These are phyloP conservation scores for Paspalum vaginatum DNA, from an alignment of 176 grass and related monocot genomes.

Conservation along the genomic window DNA sequence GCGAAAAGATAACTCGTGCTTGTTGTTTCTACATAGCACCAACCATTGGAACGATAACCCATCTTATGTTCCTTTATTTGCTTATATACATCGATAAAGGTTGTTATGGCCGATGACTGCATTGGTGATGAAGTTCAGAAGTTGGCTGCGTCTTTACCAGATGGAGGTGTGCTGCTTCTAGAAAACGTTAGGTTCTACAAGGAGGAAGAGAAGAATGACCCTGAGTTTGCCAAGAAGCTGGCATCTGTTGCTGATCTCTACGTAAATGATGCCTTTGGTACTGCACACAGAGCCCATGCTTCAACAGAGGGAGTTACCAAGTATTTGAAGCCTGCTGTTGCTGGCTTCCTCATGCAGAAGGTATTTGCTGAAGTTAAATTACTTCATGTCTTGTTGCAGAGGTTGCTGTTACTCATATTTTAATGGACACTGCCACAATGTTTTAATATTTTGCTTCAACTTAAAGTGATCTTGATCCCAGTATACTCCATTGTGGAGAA, in stretches of 20 bases:
- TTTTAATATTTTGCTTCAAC: no score
- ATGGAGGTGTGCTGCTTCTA: slow-evolving; percentile 81
- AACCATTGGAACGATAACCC: background rate
- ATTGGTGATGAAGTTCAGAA: slow-evolving; percentile 66
- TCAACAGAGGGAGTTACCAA: slow-evolving; percentile 89
- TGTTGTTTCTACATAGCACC: background rate
- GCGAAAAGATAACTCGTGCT: background rate
- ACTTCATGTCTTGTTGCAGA: background rate
- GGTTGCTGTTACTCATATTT: no score
- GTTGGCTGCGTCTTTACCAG: slow-evolving; percentile 53
- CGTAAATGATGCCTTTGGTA: slow-evolving; percentile 75
- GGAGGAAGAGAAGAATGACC: slow-evolving; percentile 72
- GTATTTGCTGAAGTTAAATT: slow-evolving; percentile 40
- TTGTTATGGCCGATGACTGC: slow-evolving; percentile 74
- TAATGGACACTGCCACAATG: no score
- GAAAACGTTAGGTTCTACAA: slow-evolving; percentile 87
- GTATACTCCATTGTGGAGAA: background rate
- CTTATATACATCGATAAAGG: slow-evolving; percentile 29
- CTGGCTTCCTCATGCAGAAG: slow-evolving; percentile 93
- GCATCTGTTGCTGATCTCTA: slow-evolving; percentile 78
- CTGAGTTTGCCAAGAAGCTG: slow-evolving; percentile 66
- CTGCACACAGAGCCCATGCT: slow-evolving; percentile 84
- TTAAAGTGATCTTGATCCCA: background rate
- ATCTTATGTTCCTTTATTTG: slow-evolving; percentile 20
- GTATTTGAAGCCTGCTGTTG: slow-evolving; percentile 80